Evolutionary conservation across 768 basidiomycete species (phyloP), one percentile per base, ranked within the genome.

Genomic region (Goffeauzyma gilvescens): DNA sequence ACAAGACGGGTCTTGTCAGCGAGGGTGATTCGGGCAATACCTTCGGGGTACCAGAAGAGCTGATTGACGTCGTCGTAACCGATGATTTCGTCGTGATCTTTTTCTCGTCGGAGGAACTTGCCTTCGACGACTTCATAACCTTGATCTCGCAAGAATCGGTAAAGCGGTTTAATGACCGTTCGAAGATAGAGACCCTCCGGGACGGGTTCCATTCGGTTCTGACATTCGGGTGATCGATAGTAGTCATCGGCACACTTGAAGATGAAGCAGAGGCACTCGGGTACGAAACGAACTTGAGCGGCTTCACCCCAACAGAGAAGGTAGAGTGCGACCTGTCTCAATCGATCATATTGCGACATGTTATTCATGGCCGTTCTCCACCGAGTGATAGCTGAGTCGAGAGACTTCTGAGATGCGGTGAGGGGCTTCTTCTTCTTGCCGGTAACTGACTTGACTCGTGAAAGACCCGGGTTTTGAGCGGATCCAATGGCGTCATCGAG

Each of bases 181-280:
- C 79, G 75, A 23, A 98, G 70, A 63, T 95, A 98, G n/a, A 95
- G 68, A 0, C 90, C 93, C 55, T 95, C 90, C 0, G 84, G 83
- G 0, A 95, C 85, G 0, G 89, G 77, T 41, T 95, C 89, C 32
- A 83, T 67, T 33, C 85, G 71, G 61, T 75, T 82, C 64, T 98
- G 93, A 55, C 93, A 98, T 56, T 96, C 93, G n/a, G 90, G 78
- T 3, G 82, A 86, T 20, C 93, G 87, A 64, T 98, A 98, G 64
- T 95, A 98, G 67, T 98, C 93, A 60, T 98, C 93, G 12, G 93
- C 93, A 58, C 93, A 96, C 67, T 98, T 98, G 79, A 98, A 98
- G 66, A 98, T 93, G 72, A 95, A 98, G 67, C 87, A 95, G 34
- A 98, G 68, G 55, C 85, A 89, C 63, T 98, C 93, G 2, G 93